Percentiles rank a stretch among this genome's conserved stretches.
Conservation (phyloP, 208 protist genomes). For the Acanthamoeba castellanii region DNA sequence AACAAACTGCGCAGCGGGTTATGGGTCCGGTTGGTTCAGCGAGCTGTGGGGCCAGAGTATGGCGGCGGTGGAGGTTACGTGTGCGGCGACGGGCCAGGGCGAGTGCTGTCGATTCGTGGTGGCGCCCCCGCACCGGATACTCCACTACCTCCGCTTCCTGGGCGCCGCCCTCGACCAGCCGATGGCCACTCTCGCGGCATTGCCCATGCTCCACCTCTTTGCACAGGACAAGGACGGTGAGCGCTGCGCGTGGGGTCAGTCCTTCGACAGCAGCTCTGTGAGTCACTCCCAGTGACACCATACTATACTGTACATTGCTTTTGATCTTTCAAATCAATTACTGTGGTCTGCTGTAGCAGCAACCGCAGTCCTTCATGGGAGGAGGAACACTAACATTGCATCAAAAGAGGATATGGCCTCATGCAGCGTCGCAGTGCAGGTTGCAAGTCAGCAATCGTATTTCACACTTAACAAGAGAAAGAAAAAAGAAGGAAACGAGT, state of each 20-base stretch:
- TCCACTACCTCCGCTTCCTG: slow-evolving; percentile 44
- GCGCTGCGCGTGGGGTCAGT: neutral
- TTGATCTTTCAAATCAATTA: too few relatives aligned
- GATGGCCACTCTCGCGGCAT: neutral
- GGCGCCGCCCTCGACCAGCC: slow-evolving; percentile 19
- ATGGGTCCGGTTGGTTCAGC: slow-evolving; percentile 62
- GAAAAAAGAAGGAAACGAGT: neutral
- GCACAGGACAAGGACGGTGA: slow-evolving; percentile 24
- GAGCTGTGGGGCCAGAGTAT: slow-evolving; percentile 28
- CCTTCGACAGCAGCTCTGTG: neutral
- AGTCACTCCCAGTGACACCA: neutral
- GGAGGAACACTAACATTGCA: too few relatives aligned
- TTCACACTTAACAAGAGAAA: too few relatives aligned
- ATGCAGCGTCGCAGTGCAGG: too few relatives aligned
- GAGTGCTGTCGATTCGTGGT: slow-evolving; percentile 64
- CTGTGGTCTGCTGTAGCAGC: too few relatives aligned
- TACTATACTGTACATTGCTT: too few relatives aligned
- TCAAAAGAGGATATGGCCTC: too few relatives aligned
- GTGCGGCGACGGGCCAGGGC: neutral
- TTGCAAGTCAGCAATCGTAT: too few relatives aligned
- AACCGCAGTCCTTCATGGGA: too few relatives aligned
- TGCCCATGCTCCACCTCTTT: slow-evolving; percentile 63
- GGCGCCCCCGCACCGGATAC: slow-evolving; percentile 41
- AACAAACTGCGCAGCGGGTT: slow-evolving; percentile 19
- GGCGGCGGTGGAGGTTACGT: slow-evolving; percentile 50